These are phyloP conservation scores for Hypoxylon cercidicola DNA, from an alignment of 495 filamentous ascomycete genomes.

Conservation along the genomic window DNA sequence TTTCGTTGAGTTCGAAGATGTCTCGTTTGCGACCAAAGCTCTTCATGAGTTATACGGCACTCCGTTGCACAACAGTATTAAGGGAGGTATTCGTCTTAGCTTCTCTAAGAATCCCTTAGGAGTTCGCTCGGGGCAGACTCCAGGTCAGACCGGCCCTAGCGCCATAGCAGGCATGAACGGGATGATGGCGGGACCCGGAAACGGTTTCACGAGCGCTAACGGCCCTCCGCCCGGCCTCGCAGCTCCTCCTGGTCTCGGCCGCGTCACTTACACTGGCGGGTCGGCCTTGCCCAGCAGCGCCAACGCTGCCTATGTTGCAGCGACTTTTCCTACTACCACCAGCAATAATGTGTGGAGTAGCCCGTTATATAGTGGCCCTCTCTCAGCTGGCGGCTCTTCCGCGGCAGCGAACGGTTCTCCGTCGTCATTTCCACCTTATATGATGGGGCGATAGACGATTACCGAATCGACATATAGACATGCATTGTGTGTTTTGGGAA, in stretches of 20 bases:
- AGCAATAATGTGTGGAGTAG: constrained; percentile 39
- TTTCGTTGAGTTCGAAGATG: constrained; percentile 98
- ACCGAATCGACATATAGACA: constrained; percentile 25
- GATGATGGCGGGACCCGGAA: constrained; percentile 59
- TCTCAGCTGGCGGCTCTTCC: constrained; percentile 34
- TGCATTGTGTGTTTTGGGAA: constrained; percentile 28
- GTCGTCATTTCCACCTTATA: constrained; percentile 38
- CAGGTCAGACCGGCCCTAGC: constrained; percentile 53
- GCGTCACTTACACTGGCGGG: constrained; percentile 46
- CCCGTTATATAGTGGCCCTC: constrained; percentile 36
- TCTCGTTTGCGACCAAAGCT: constrained; percentile 91
- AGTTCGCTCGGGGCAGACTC: constrained; percentile 79
- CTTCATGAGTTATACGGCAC: constrained; percentile 92
- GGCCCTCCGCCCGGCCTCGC: constrained; percentile 79
- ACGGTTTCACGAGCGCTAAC: constrained; percentile 75
- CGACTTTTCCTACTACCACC: constrained; percentile 21
- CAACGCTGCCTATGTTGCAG: constrained; percentile 27
- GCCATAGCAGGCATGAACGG: constrained; percentile 61
- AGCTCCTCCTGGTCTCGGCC: constrained; percentile 71
- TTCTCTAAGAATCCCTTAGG: constrained; percentile 98
- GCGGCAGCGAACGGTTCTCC: constrained; percentile 33
- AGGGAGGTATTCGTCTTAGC: constrained; percentile 96
- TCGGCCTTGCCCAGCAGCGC: constrained; percentile 22
- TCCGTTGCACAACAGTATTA: constrained; percentile 89
- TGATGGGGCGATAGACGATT: constrained; percentile 40